Percentiles rank a stretch among this genome's conserved stretches.
These are phyloP conservation scores for Metahyphopichia silvanorum DNA, from an alignment of 805 yeast species.

Conservation along the genomic window DNA sequence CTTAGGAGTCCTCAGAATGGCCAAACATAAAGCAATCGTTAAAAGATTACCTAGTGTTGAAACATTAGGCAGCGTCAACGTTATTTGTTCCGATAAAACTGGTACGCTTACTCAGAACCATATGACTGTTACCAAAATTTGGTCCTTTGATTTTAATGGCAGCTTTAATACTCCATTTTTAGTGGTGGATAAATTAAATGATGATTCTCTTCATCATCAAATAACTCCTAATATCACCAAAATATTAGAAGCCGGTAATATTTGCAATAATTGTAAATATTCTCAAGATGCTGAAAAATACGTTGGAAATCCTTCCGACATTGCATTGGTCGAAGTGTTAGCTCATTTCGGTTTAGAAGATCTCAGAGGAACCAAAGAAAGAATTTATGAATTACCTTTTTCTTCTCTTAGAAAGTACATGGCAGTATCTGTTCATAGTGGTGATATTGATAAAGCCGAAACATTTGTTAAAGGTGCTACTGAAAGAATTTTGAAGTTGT, in stretches of 20 bases:
- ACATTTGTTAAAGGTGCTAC: slow-evolving; percentile 88
- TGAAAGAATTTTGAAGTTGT: slow-evolving; percentile 64
- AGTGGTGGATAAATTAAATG: slow-evolving; percentile 47
- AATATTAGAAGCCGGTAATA: slow-evolving; percentile 61
- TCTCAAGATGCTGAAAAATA: slow-evolving; percentile 66
- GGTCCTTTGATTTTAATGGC: slow-evolving; percentile 65
- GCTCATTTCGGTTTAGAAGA: slow-evolving; percentile 72
- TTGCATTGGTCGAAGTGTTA: slow-evolving; percentile 79
- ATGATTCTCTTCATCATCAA: slow-evolving; percentile 37
- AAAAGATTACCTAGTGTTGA: slow-evolving; percentile 93
- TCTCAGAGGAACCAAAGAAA: slow-evolving; percentile 53
- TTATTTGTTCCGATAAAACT: slow-evolving; percentile 51
- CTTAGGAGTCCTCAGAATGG: slow-evolving; percentile 95
- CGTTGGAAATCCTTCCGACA: slow-evolving; percentile 93
- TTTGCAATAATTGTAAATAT: slow-evolving; percentile 73
- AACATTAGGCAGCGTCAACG: slow-evolving; percentile 91
- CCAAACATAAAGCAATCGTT: slow-evolving; percentile 88
- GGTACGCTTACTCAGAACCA: slow-evolving; percentile 89
- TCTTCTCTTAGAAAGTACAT: slow-evolving; percentile 81
- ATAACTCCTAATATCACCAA: slow-evolving; percentile 53
- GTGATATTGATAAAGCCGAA: slow-evolving; percentile 52
- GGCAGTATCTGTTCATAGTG: slow-evolving; percentile 73
- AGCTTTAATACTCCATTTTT: slow-evolving; percentile 36
- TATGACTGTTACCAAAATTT: slow-evolving; percentile 81
- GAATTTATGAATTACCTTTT: slow-evolving; percentile 78